Evolutionary conservation across 805 yeast species (phyloP).

Genomic region (Hanseniaspora singularis): DNA sequence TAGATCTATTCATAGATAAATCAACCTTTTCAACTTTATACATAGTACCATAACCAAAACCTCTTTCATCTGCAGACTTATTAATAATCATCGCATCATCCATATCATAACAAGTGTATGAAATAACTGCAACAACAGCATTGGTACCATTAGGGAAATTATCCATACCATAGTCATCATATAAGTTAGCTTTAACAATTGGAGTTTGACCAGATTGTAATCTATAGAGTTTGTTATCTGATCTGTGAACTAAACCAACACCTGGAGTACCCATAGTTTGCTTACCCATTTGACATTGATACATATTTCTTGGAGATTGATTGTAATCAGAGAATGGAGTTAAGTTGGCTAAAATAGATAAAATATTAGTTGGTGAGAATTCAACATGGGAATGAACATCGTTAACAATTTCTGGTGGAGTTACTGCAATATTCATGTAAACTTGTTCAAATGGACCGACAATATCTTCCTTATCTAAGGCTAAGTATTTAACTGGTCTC

Average conservation of each 20-base stretch:
- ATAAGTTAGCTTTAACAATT: conserved; percentile 82
- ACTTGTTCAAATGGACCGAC: conserved; percentile 98
- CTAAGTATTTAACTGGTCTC: conserved; percentile 88
- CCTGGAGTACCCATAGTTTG: conserved; percentile 99
- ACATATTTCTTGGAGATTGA: conserved; percentile 99
- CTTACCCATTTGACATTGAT: conserved; percentile 99
- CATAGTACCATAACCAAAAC: conserved; percentile 94
- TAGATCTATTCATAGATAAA: conserved; percentile 58
- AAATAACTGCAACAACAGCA: conserved; percentile 97
- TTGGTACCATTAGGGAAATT: conserved; percentile 97
- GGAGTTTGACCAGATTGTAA: conserved; percentile 95
- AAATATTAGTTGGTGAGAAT: conserved; percentile 83
- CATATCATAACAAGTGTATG: conserved; percentile 99
- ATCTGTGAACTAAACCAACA: conserved; percentile 80
- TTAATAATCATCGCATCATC: conserved; percentile 99
- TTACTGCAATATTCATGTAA: conserved; percentile 89
- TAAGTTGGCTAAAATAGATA: conserved; percentile 88
- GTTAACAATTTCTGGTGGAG: conserved; percentile 77
- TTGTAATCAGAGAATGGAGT: conserved; percentile 98
- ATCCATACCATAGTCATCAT: conserved; percentile 95
- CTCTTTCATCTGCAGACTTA: conserved; percentile 95
- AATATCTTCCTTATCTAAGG: conserved; percentile 68
- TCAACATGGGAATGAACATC: conserved; percentile 87
- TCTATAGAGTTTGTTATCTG: conserved; percentile 88
- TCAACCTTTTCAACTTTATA: conserved; percentile 91